phyloP scores from a whole-genome alignment of 164 flowering plant species.

The Cinnamomum chago region DNA sequence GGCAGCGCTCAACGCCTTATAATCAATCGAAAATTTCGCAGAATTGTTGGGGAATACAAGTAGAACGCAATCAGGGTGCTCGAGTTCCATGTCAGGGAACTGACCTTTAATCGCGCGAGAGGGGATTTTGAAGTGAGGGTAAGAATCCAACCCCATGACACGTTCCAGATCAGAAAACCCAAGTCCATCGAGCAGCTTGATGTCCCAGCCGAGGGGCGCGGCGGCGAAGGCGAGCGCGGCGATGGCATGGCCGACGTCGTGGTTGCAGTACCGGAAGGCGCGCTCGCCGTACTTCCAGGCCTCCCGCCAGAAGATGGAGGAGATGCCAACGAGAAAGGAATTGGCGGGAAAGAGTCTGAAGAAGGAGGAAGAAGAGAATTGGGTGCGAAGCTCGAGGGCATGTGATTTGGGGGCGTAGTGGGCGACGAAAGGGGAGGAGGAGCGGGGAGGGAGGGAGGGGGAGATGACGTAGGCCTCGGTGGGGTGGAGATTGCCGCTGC shows the following conservation, averaged over 20 bases:
- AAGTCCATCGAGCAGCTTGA: conserved; percentile 72
- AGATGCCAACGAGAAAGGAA: conserved; percentile 65
- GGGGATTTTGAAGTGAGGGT: conserved; percentile 39
- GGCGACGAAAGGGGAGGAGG: conserved; percentile 56
- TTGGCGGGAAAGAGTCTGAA: conserved; percentile 37
- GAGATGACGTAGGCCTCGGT: conserved; percentile 79
- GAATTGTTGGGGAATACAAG: conserved; percentile 56
- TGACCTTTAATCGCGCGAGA: conserved; percentile 47
- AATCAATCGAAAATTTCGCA: conserved; percentile 44
- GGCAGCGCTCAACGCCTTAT: conserved; percentile 38
- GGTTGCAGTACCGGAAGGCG: conserved; percentile 85
- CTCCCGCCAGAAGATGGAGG: conserved; percentile 92
- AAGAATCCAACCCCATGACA: conserved; percentile 56
- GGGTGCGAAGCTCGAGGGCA: conserved; percentile 57
- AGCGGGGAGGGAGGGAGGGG: conserved; percentile 49
- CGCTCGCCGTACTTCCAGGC: conserved; percentile 97
- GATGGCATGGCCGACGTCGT: conserved; percentile 89
- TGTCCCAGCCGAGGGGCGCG: conserved; percentile 83
- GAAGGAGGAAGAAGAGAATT: conserved; percentile 37
- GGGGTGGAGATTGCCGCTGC: conserved; percentile 96
- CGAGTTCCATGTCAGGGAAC: conserved; percentile 72
- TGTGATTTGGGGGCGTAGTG: conserved; percentile 91
- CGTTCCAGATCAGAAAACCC: conserved; percentile 60
- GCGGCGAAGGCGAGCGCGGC: conserved; percentile 81
- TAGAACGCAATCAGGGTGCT: conserved; percentile 87